A percentile compares a stretch with the other conserved stretches of the same genome.
Conservation (phyloP, 1,284 basidiomycete genomes). For the Apiotrichum mycotoxinovorans region DNA sequence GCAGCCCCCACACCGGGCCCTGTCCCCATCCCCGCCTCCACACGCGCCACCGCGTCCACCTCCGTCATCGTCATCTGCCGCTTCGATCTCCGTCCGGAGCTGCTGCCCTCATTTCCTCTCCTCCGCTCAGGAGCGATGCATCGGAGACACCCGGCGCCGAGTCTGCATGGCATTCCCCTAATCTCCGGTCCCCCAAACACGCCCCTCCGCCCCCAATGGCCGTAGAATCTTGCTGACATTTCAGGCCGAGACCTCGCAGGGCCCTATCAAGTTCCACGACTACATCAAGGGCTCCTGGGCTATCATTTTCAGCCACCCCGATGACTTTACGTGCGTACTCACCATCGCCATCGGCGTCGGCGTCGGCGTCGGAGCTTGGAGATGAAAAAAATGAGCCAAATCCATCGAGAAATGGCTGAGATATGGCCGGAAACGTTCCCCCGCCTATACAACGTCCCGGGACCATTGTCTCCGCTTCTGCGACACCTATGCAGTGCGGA, state of each 20-base stretch:
- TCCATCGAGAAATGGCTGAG: not conserved
- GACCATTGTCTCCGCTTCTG: not conserved
- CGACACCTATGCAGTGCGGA: too few relatives aligned
- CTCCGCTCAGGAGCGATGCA: too few relatives aligned
- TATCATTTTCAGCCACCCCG: constrained; percentile 90
- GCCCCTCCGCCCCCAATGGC: too few relatives aligned
- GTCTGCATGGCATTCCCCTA: too few relatives aligned
- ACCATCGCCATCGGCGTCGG: constrained; percentile 20
- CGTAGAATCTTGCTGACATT: constrained; percentile 71
- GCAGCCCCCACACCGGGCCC: not conserved
- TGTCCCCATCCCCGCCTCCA: not conserved
- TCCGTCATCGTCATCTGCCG: not conserved
- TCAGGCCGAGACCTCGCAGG: constrained; percentile 70
- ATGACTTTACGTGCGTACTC: too few relatives aligned
- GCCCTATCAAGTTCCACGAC: constrained; percentile 71
- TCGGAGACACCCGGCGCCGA: too few relatives aligned
- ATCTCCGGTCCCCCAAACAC: not conserved
- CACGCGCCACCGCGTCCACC: not conserved
- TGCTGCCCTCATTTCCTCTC: not conserved
- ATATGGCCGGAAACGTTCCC: not conserved
- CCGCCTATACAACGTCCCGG: too few relatives aligned
- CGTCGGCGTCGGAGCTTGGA: not conserved
- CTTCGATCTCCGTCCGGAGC: not conserved
- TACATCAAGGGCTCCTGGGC: constrained; percentile 88
- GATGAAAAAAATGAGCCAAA: constrained; percentile 11